phyloP scores from a whole-genome alignment of 2,329 filamentous ascomycete genomes.

The Zymoseptoria pseudotritici region DNA sequence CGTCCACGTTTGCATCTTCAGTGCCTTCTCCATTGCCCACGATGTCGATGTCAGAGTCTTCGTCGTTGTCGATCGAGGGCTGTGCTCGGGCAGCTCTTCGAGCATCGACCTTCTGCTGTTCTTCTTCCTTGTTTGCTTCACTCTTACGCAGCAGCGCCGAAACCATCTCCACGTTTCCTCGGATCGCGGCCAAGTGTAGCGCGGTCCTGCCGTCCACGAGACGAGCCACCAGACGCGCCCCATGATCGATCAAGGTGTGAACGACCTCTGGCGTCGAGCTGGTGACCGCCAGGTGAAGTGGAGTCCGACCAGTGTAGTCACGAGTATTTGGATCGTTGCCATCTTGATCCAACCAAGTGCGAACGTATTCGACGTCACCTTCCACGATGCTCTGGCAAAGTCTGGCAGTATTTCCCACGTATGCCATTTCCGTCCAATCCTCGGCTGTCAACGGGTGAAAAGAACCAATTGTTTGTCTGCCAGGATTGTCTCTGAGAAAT shows the following conservation, averaged over 20 bases:
- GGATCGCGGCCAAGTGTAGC: constrained; percentile 70
- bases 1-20: constrained; percentile 29
- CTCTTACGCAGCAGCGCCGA: constrained; percentile 67
- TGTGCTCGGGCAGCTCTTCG: constrained; percentile 31
- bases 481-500: constrained; percentile 75
- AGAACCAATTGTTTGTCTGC: constrained; percentile 62
- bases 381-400: constrained; percentile 78
- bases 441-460: constrained; percentile 77
- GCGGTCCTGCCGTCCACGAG: constrained; percentile 74
- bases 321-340: constrained; percentile 63
- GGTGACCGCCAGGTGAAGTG: constrained; percentile 68
- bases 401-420: constrained; percentile 68
- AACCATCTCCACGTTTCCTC: constrained; percentile 62
- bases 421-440: constrained; percentile 89
- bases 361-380: constrained; percentile 60
- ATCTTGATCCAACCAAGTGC: constrained; percentile 62
- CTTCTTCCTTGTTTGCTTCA: constrained; percentile 61
- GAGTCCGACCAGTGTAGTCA: constrained; percentile 71
- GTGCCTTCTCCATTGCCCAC: constrained; percentile 44
- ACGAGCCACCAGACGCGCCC: constrained; percentile 64
- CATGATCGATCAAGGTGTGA: constrained; percentile 61
- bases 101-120: constrained; percentile 42
- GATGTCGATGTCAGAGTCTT: constrained; percentile 36
- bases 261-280: constrained; percentile 64
- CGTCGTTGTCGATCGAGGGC: no score